Percentiles rank a stretch among this genome's conserved stretches.
phyloP scores from a whole-genome alignment of 2,329 filamentous ascomycete species.

The Calonectria hawksworthii region DNA sequence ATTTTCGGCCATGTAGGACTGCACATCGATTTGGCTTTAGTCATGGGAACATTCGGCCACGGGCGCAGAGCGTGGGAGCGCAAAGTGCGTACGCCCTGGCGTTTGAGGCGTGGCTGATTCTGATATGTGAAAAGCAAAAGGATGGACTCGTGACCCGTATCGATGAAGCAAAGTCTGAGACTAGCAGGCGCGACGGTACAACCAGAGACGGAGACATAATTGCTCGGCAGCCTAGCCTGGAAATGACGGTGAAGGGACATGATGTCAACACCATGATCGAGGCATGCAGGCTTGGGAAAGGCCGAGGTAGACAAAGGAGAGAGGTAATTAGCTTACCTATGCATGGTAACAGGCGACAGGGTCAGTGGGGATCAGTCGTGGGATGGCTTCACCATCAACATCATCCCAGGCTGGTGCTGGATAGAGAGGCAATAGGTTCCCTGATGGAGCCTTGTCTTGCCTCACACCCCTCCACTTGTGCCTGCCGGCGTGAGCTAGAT shows the following conservation, averaged over 20 bases:
- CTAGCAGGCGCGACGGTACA: slow-evolving; percentile 13
- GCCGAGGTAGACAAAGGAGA: background rate
- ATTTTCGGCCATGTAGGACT: slow-evolving; percentile 30
- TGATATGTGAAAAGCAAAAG: slow-evolving; percentile 26
- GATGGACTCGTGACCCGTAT: slow-evolving; percentile 36
- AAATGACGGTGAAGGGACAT: background rate
- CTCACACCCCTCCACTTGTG: slow-evolving; percentile 9
- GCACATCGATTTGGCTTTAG: slow-evolving; percentile 39
- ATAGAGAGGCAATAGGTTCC: background rate
- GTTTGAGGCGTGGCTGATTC: slow-evolving; percentile 26
- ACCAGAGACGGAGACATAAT: background rate
- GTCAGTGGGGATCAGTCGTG: background rate
- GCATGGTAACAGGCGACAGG: background rate
- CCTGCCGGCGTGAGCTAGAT: slow-evolving; percentile 13
- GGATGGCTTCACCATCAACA: slow-evolving; percentile 10
- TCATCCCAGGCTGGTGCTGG: background rate
- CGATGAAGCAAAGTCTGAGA: slow-evolving; percentile 27
- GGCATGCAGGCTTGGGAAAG: background rate
- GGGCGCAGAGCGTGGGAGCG: slow-evolving; percentile 33
- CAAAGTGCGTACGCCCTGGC: slow-evolving; percentile 28
- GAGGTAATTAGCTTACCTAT: slow-evolving; percentile 11
- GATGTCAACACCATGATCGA: background rate
- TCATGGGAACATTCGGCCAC: slow-evolving; percentile 39
- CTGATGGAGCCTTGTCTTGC: background rate
- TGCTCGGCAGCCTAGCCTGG: background rate